Conservation (phyloP, 2,329 filamentous ascomycete genomes). For the Phyllosticta citriasiana region DNA sequence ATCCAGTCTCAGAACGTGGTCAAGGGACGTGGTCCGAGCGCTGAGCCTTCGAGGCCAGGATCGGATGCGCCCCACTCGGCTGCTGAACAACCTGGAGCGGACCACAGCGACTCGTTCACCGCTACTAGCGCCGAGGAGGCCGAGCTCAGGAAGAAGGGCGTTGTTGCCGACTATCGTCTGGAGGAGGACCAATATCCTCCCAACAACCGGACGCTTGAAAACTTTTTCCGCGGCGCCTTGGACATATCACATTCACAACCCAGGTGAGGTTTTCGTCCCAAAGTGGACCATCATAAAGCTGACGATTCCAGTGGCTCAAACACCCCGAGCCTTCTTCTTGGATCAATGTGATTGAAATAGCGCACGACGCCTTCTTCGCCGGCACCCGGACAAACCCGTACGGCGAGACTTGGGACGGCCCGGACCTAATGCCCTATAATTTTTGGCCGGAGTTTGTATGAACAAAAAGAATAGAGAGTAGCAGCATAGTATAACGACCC, state of each 20-base stretch:
- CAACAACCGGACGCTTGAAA: slow-evolving; percentile 46
- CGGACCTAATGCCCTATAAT: slow-evolving; percentile 38
- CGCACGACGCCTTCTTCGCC: slow-evolving; percentile 45
- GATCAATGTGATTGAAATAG: slow-evolving; percentile 43
- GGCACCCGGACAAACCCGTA: slow-evolving; percentile 42
- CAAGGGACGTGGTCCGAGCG: slow-evolving; percentile 6
- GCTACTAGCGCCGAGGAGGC: slow-evolving; percentile 30
- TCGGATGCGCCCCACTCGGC: slow-evolving; percentile 14
- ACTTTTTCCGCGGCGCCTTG: slow-evolving; percentile 48
- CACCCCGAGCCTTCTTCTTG: slow-evolving; percentile 47
- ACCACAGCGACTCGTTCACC: slow-evolving; percentile 29
- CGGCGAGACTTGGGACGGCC: slow-evolving; percentile 45
- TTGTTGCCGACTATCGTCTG: slow-evolving; percentile 35
- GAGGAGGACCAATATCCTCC: slow-evolving; percentile 44
- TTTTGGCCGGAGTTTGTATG: slow-evolving; percentile 42
- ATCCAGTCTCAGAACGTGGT: slow-evolving; percentile 7
- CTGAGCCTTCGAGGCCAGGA: slow-evolving; percentile 10
- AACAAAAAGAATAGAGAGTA: slow-evolving; percentile 11
- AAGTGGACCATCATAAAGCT: neutral
- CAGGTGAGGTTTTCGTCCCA: slow-evolving; percentile 33
- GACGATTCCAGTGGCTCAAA: slow-evolving; percentile 38
- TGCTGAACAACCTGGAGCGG: slow-evolving; percentile 18
- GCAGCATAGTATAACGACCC: neutral
- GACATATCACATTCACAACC: slow-evolving; percentile 49
- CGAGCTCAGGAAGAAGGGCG: slow-evolving; percentile 31